These are phyloP conservation scores for Opeltia flavorubescens DNA, from an alignment of 495 filamentous ascomycete species.

Conservation along the genomic window DNA sequence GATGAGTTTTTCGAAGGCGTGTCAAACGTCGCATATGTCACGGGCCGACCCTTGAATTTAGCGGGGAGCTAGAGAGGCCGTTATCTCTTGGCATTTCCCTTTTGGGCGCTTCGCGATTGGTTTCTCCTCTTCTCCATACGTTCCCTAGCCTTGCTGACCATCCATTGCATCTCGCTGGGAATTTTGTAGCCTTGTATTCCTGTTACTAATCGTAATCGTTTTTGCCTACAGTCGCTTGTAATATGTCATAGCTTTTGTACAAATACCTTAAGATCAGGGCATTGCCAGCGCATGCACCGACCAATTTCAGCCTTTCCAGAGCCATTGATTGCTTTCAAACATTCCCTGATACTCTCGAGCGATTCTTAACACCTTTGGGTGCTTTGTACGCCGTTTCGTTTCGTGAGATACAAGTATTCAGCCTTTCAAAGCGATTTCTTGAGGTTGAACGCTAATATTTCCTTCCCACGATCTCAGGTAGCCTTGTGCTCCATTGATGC, in stretches of 20 bases:
- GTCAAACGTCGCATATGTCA: background rate
- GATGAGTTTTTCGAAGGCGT: background rate
- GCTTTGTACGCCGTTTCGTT: no score
- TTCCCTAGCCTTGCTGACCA: background rate
- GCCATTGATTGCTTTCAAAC: no score
- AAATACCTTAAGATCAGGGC: no score
- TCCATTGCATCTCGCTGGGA: background rate
- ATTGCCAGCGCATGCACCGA: no score
- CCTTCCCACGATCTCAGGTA: no score
- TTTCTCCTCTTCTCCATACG: background rate
- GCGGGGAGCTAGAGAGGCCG: background rate
- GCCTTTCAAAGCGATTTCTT: no score
- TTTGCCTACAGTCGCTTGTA: background rate
- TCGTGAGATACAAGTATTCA: no score
- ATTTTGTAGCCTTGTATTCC: background rate
- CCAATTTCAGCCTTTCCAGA: no score
- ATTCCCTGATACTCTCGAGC: no score
- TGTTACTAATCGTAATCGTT: background rate
- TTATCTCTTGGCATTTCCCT: background rate
- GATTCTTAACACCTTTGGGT: no score
- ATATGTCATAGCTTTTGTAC: no score
- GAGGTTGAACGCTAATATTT: no score
- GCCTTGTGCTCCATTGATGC: background rate
- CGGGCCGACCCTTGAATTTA: background rate
- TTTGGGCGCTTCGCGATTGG: background rate